Conservation (phyloP, 2,329 filamentous ascomycete genomes). For the Conoideocrella luteorostrata region DNA sequence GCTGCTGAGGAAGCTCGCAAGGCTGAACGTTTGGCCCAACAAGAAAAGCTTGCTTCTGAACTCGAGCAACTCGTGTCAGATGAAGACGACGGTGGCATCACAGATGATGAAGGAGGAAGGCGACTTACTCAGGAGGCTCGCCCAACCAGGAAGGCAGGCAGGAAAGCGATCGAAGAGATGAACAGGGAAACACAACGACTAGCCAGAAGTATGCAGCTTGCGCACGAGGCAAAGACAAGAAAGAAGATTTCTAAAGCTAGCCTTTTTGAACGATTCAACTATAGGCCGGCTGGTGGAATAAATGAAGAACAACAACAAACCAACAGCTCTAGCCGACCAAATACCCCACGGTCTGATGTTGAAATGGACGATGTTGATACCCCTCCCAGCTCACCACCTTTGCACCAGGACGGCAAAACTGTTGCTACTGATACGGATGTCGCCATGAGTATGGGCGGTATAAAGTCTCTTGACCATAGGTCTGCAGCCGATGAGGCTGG, state of each 20-base stretch:
- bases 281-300: constrained; percentile 39
- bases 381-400: constrained; percentile 64
- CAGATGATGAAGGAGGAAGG: constrained; percentile 56
- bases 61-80: constrained; percentile 28
- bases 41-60: constrained; percentile 28
- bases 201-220: constrained; percentile 81
- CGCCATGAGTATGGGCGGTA: too few relatives aligned
- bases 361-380: constrained; percentile 51
- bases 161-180: constrained; percentile 93
- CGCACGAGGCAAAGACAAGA: constrained; percentile 82
- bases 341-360: constrained; percentile 45
- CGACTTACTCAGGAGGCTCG: constrained; percentile 63
- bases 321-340: constrained; percentile 50
- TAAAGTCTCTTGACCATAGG: not conserved
- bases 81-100: constrained; percentile 44
- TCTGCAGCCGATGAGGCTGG: constrained; percentile 40
- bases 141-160: constrained; percentile 79
- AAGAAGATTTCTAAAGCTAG: constrained; percentile 84
- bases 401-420: constrained; percentile 23
- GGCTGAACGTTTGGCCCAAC: constrained; percentile 34
- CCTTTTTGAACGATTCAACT: constrained; percentile 80
- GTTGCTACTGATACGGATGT: not conserved
- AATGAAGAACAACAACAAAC: constrained; percentile 9
- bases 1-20: constrained; percentile 46
- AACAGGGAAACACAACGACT: constrained; percentile 89